Conservation (phyloP, 495 filamentous ascomycete genomes). For the Hypoxylon cercidicola region DNA sequence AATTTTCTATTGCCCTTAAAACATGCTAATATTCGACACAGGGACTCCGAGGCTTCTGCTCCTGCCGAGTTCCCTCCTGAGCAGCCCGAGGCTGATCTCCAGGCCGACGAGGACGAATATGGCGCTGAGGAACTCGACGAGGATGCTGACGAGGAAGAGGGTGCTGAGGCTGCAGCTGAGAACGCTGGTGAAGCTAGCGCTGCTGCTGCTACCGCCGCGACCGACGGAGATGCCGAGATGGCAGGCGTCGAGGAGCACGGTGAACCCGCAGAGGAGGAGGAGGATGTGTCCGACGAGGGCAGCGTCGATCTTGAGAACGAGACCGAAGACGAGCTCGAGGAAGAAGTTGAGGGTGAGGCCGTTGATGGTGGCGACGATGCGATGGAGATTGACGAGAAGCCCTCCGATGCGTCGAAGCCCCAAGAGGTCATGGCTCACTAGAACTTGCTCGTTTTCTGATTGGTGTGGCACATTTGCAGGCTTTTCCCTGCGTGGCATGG, state of each 20-base stretch:
- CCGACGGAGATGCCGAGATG: conserved; percentile 83
- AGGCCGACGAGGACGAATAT: conserved; percentile 88
- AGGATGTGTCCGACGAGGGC: conserved; percentile 86
- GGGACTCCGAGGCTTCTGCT: conserved; percentile 96
- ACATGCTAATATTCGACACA: conserved; percentile 52
- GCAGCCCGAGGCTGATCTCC: conserved; percentile 91
- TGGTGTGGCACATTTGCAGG: background rate
- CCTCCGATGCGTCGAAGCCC: conserved; percentile 38
- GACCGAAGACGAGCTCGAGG: conserved; percentile 82
- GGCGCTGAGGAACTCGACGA: conserved; percentile 85
- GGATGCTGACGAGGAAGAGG: conserved; percentile 66
- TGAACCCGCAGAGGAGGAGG: conserved; percentile 67
- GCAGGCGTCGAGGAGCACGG: conserved; percentile 70
- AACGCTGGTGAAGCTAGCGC: conserved; percentile 53
- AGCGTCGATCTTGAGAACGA: conserved; percentile 97
- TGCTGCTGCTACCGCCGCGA: conserved; percentile 55
- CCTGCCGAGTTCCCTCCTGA: conserved; percentile 96
- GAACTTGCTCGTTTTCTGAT: background rate
- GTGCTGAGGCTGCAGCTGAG: conserved; percentile 55
- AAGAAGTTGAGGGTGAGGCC: conserved; percentile 82
- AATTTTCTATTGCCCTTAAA: conserved; percentile 1
- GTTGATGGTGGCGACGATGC: conserved; percentile 75
- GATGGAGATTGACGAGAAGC: conserved; percentile 78
- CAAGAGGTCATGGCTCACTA: conserved; percentile 36
- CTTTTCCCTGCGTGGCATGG: conserved; percentile 10